Percentiles rank a stretch among this genome's conserved stretches.
Conservation (phyloP, 2,329 filamentous ascomycete genomes). For the Karstenula rhodostoma region DNA sequence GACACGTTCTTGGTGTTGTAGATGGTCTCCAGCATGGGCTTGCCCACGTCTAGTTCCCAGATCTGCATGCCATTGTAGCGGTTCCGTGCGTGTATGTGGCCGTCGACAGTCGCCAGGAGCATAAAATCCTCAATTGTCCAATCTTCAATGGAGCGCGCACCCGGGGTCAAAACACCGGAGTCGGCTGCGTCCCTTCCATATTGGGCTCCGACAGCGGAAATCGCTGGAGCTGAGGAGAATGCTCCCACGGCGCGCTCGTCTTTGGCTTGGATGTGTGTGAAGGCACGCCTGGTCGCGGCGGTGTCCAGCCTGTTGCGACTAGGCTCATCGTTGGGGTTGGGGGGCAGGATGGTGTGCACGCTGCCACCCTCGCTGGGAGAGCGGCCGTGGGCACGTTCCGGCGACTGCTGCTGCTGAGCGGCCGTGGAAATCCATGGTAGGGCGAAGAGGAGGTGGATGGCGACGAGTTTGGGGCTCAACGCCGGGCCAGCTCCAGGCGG, state of each 20-base stretch:
- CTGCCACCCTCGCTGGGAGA: conserved; percentile 39
- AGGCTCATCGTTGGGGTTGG: conserved; percentile 26
- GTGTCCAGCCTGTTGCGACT: conserved; percentile 27
- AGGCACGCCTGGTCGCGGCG: conserved; percentile 32
- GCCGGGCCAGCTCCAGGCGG: conserved; percentile 50
- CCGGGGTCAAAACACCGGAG: conserved; percentile 61
- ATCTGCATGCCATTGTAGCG: conserved; percentile 82
- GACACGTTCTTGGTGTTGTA: conserved; percentile 75
- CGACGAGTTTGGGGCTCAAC: conserved; percentile 42
- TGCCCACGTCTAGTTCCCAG: conserved; percentile 85
- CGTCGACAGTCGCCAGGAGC: conserved; percentile 99
- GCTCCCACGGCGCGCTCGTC: conserved; percentile 96
- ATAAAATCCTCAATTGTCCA: conserved; percentile 99
- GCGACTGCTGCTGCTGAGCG: conserved; percentile 54
- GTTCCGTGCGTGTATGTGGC: conserved; percentile 90
- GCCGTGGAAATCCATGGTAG: conserved; percentile 46
- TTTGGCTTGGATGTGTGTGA: conserved; percentile 47
- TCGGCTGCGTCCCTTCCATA: conserved; percentile 65
- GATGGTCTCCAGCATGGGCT: conserved; percentile 88
- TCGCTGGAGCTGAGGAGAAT: conserved; percentile 83
- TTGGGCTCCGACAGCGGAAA: conserved; percentile 91
- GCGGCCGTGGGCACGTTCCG: conserved; percentile 31
- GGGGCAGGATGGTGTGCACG: conserved; percentile 35
- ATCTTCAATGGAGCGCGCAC: conserved; percentile 97
- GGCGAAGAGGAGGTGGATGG: conserved; percentile 47